A percentile compares a stretch with the other conserved stretches of the same genome.
Conservation (phyloP, 2,329 filamentous ascomycete species). For the Clonostachys rhizophaga region DNA sequence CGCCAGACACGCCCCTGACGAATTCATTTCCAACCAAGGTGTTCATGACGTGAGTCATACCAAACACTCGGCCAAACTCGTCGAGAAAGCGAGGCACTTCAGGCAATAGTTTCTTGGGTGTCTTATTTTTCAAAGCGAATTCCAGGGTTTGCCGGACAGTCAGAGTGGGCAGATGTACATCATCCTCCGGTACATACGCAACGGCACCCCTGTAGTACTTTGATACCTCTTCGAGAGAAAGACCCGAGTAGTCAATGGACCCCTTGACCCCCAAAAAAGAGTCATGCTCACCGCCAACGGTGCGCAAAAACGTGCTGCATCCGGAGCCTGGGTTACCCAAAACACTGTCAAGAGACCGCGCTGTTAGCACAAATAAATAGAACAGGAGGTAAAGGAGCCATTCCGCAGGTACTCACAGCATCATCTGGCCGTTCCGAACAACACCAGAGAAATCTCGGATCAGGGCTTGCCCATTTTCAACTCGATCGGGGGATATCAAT, state of each 20-base stretch:
- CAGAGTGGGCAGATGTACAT: conserved; percentile 73
- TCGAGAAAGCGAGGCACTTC: not conserved
- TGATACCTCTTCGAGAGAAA: conserved; percentile 43
- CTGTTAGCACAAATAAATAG: not conserved
- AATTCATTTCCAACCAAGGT: conserved; percentile 74
- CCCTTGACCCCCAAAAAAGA: conserved; percentile 46
- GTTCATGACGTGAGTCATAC: conserved; percentile 65
- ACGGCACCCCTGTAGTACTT: conserved; percentile 60
- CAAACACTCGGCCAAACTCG: conserved; percentile 37
- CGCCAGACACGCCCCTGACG: conserved; percentile 66
- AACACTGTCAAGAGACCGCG: conserved; percentile 25
- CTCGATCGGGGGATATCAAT: conserved; percentile 1
- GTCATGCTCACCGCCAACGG: conserved; percentile 56
- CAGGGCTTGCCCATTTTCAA: conserved; percentile 4
- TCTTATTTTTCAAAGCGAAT: conserved; percentile 63
- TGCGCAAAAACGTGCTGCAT: conserved; percentile 60
- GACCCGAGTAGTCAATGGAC: conserved; percentile 47
- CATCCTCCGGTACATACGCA: conserved; percentile 58
- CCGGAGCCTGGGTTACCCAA: conserved; percentile 63
- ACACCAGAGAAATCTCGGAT: conserved; percentile 6
- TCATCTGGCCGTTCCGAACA: conserved; percentile 5
- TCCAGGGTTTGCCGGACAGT: conserved; percentile 70
- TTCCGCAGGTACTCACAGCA: conserved; percentile 2
- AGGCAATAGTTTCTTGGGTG: conserved; percentile 34
- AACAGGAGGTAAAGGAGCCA: not conserved